Percentiles rank a stretch among this genome's conserved stretches.
Evolutionary conservation across 345 rosid species (phyloP).

Genomic region (Anacardium occidentale): DNA sequence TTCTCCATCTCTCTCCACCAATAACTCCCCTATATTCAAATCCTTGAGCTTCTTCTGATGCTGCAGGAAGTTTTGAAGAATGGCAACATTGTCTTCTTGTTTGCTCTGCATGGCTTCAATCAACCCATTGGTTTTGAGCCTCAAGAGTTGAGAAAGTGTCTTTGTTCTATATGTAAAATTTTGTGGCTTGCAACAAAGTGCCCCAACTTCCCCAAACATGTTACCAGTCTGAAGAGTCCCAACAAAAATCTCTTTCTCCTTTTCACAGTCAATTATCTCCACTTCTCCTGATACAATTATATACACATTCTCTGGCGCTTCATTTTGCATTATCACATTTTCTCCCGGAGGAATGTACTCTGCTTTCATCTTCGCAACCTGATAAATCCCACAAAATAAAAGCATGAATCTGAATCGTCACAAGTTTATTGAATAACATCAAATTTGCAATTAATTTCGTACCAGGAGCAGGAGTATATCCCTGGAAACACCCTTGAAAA

Average conservation of each 20-base stretch:
- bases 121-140: conserved; percentile 62
- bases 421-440: too few species aligned
- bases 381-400: neutral
- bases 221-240: conserved; percentile 64
- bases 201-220: conserved; percentile 90
- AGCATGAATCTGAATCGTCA: too few species aligned
- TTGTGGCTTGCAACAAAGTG: conserved; percentile 72
- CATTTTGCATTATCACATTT: conserved; percentile 81
- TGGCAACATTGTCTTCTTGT: conserved; percentile 59
- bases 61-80: conserved; percentile 80
- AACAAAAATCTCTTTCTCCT: conserved; percentile 51
- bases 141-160: conserved; percentile 74
- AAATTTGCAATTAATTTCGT: neutral
- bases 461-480: conserved; percentile 70
- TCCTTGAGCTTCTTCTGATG: conserved; percentile 60
- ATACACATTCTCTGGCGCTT: conserved; percentile 82
- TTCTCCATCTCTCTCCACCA: conserved; percentile 41
- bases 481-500: conserved; percentile 62
- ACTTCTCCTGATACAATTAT: conserved; percentile 83
- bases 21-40: conserved; percentile 44
- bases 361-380: conserved; percentile 85
- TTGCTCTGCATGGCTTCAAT: conserved; percentile 66
- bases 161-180: conserved; percentile 66
- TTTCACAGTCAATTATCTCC: conserved; percentile 57
- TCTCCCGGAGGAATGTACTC: conserved; percentile 94